A percentile compares a stretch with the other conserved stretches of the same genome.
Evolutionary conservation across 1,284 basidiomycete genomes (phyloP).

Genomic region (Wolfiporia cocos): DNA sequence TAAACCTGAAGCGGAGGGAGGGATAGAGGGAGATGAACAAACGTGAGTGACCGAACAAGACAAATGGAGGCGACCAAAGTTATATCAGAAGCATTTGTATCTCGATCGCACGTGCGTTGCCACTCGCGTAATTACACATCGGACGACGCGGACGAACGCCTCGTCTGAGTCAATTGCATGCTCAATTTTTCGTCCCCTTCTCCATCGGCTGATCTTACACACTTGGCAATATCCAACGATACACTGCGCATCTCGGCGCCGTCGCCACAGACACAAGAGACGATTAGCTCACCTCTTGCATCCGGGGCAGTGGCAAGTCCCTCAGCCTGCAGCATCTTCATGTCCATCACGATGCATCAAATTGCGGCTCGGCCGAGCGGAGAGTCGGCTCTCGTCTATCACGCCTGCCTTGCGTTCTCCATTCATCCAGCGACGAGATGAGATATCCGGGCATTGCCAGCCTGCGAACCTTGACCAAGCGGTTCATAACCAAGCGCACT

Average conservation of each 20-base stretch:
- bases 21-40: conserved; percentile 15
- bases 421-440: too few relatives aligned
- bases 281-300: too few relatives aligned
- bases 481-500: background rate
- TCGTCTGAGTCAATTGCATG: too few relatives aligned
- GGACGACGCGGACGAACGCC: conserved; percentile 8
- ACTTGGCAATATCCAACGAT: too few relatives aligned
- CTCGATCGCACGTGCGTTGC: conserved; percentile 20
- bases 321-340: background rate
- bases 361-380: background rate
- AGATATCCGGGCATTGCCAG: background rate
- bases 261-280: too few relatives aligned
- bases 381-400: background rate
- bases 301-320: background rate
- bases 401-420: too few relatives aligned
- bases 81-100: conserved; percentile 5
- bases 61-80: conserved; percentile 8
- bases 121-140: conserved; percentile 3
- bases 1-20: background rate
- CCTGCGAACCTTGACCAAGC: background rate
- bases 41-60: conserved; percentile 12
- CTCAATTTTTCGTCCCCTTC: too few relatives aligned
- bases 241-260: too few relatives aligned
- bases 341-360: too few relatives aligned
- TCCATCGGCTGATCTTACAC: too few relatives aligned